Conservation (phyloP, 495 filamentous ascomycete species). For the Aspergillus ellipticus region DNA sequence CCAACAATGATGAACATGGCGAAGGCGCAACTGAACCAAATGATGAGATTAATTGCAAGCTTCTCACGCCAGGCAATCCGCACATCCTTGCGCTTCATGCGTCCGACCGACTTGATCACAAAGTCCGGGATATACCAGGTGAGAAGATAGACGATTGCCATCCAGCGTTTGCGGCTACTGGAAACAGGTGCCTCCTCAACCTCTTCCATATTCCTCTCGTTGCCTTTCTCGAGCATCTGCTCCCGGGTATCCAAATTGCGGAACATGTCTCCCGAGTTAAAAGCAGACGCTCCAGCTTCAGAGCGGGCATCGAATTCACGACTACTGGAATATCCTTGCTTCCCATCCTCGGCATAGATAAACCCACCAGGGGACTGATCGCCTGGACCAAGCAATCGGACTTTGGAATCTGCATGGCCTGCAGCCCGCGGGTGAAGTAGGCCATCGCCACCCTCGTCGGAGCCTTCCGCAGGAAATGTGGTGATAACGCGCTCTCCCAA, state of each 20-base stretch:
- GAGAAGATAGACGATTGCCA: conserved; percentile 78
- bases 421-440: conserved; percentile 34
- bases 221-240: conserved; percentile 93
- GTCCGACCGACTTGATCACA: conserved; percentile 68
- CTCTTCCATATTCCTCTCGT: conserved; percentile 84
- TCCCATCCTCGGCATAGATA: conserved; percentile 67
- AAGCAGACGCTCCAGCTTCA: conserved; percentile 83
- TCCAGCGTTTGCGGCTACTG: conserved; percentile 85
- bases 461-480: conserved; percentile 46
- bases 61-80: conserved; percentile 95
- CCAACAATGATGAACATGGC: conserved; percentile 84
- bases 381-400: conserved; percentile 58
- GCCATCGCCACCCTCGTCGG: conserved; percentile 46
- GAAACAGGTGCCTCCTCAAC: conserved; percentile 79
- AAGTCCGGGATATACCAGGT: conserved; percentile 90
- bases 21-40: conserved; percentile 81
- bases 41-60: conserved; percentile 95
- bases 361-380: conserved; percentile 57
- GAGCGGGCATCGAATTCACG: conserved; percentile 81
- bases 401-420: conserved; percentile 64
- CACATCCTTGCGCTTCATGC: conserved; percentile 92
- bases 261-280: conserved; percentile 95
- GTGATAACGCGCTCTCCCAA: conserved; percentile 62
- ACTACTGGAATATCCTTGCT: conserved; percentile 76
- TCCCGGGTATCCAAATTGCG: conserved; percentile 89